Base-by-base conservation (phyloP, 2,329 filamentous ascomycete genomes). In the Fusarium xyrophilum region DNA sequence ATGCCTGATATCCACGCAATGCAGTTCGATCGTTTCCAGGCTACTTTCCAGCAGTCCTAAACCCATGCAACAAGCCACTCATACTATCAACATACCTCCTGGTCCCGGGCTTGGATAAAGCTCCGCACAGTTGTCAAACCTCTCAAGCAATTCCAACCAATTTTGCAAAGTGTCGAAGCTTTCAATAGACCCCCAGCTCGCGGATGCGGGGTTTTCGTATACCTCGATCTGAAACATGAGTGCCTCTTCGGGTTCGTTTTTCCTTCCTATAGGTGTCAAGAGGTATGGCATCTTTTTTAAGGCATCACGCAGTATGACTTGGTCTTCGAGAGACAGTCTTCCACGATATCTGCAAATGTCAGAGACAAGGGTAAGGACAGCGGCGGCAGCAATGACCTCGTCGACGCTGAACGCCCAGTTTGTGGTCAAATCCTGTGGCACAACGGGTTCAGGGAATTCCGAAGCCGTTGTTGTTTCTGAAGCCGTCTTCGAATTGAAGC, bases 1-100 rank as follows among this genome's bases (percentile, higher is more conserved):
- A 68, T 70, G 67, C 67, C 56, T 50, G 46, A 56, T 46, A 44
- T 42, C 38, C 19, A 65, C 52, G 43, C 66, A 63, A 51, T 52
- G 50, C 58, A 62, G 40, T 61, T 21, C 30, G 17, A 38, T 38
- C 32, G 53, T 33, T 35, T 30, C 51, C 35, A 23, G 15, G 14
- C 17, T 42, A 27, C n/a, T 13, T 14, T 13, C 35, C 13, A 17
- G 23, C 15, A 23, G 19, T 46, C 30, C 28, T 32, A 33, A 53
- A 15, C 28, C 23, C 40, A n/a, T 46, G 42, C 42, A 42, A 50
- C 23, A 25, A 33, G n/a, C n/a, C 44, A 46, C 19, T 68, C 46
- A 70, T 30, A 68, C 48, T 38, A 61, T 43, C 40, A 65, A 61
- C 11, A 60, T 30, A 12, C 44, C 56, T 12, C 13, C 25, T 52